A percentile compares a stretch with the other conserved stretches of the same genome.
Evolutionary conservation across 83 land plant genomes (phyloP).

Genomic region (Isoetes engelmannii): DNA sequence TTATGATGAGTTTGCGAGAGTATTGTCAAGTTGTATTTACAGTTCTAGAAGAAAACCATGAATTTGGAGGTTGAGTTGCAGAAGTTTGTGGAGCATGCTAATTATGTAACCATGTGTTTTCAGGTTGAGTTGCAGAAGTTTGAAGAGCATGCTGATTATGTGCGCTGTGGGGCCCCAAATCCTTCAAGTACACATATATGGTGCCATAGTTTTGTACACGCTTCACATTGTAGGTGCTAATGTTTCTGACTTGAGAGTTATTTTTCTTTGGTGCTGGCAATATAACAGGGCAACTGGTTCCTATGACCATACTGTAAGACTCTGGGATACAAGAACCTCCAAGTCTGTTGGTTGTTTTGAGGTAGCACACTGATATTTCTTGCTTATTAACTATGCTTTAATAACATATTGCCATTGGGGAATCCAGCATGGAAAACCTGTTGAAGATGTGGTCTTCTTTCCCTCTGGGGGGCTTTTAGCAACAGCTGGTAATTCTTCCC

Average conservation of each 20-base stretch:
- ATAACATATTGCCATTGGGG: background rate
- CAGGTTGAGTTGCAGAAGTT: slow-evolving; percentile 35
- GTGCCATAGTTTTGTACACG: slow-evolving; percentile 8
- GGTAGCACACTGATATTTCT: slow-evolving; percentile 17
- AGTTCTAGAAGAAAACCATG: too few species aligned
- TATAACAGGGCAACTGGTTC: slow-evolving; percentile 69
- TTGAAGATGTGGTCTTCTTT: slow-evolving; percentile 69
- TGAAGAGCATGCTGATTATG: slow-evolving; percentile 78
- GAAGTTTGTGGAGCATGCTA: too few species aligned
- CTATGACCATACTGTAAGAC: slow-evolving; percentile 71
- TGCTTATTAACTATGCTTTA: background rate
- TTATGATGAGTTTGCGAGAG: too few species aligned
- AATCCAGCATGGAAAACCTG: slow-evolving; percentile 61
- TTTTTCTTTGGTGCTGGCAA: background rate
- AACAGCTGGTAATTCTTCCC: slow-evolving; percentile 43
- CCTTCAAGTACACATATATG: slow-evolving; percentile 51
- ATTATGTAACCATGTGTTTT: background rate
- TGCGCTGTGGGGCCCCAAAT: slow-evolving; percentile 60
- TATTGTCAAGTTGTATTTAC: too few species aligned
- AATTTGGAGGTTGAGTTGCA: too few species aligned
- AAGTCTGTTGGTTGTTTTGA: slow-evolving; percentile 30
- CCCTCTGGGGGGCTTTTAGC: slow-evolving; percentile 91
- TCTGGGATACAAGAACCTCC: slow-evolving; percentile 74
- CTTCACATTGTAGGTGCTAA: background rate
- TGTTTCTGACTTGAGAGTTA: background rate